Conservation (phyloP, 2,329 filamentous ascomycete species). For the Fonsecaea pugnacius region DNA sequence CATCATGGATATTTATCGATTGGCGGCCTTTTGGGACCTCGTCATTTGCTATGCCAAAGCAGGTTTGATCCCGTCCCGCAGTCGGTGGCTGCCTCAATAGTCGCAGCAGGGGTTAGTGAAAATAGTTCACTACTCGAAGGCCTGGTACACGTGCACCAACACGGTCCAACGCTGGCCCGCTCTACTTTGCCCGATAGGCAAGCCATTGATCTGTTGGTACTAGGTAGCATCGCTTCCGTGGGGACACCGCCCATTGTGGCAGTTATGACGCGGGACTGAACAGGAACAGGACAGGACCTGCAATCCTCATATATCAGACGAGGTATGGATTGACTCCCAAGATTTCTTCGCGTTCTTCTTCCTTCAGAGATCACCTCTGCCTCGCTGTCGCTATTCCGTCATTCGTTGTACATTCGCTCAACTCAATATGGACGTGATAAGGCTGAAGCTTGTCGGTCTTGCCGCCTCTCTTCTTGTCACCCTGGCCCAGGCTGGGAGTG, state of each 20-base stretch:
- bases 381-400: conserved; percentile 14
- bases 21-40: conserved; percentile 1
- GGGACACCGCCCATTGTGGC: conserved; percentile 4
- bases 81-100: conserved; percentile 14
- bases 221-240: conserved; percentile 15
- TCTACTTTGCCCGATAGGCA: conserved; percentile 7
- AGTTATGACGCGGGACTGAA: conserved; percentile 11
- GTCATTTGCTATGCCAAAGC: not conserved
- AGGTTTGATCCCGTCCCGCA: conserved; percentile 5
- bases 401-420: conserved; percentile 24
- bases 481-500: conserved; percentile 7
- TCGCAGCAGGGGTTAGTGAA: not conserved
- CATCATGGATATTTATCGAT: conserved; percentile 9
- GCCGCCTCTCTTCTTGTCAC: conserved; percentile 11
- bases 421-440: conserved; percentile 17
- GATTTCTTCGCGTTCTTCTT: not conserved
- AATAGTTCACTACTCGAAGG: conserved; percentile 4
- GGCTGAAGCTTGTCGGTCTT: conserved; percentile 19
- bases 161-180: conserved; percentile 9
- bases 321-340: conserved; percentile 8
- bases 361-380: not conserved
- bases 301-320: conserved; percentile 20
- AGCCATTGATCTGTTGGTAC: conserved; percentile 10
- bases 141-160: conserved; percentile 13
- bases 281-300: conserved; percentile 17